A percentile compares a stretch with the other conserved stretches of the same genome.
phyloP scores from a whole-genome alignment of 2,329 filamentous ascomycete genomes.

The Xylaria sp. region DNA sequence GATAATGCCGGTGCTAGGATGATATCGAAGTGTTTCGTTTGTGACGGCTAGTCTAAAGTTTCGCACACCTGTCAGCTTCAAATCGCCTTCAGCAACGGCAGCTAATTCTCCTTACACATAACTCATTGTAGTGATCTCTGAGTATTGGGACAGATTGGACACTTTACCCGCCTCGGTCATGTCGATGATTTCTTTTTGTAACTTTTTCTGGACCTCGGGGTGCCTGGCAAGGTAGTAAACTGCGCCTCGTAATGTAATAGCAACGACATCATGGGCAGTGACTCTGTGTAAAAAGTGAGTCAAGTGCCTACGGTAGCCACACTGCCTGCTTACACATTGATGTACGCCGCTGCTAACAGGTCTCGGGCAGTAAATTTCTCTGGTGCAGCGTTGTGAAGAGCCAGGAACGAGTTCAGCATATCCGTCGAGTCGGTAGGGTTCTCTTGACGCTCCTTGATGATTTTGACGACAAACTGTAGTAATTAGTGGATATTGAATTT shows the following conservation, averaged over 20 bases:
- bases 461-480: constrained; percentile 4
- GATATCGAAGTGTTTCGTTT: constrained; percentile 2
- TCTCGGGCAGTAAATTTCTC: constrained; percentile 5
- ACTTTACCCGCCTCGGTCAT: constrained; percentile 3
- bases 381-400: constrained; percentile 3
- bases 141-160: background rate
- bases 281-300: background rate
- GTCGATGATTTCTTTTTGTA: background rate
- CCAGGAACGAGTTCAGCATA: constrained; percentile 6
- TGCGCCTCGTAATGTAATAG: constrained; percentile 1
- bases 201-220: constrained; percentile 6
- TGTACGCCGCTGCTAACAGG: constrained; percentile 6
- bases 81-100: background rate
- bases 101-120: background rate
- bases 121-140: background rate
- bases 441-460: constrained; percentile 1
- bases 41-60: background rate
- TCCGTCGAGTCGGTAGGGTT: background rate
- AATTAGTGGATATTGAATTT: background rate
- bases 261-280: constrained; percentile 1
- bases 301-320: no score
- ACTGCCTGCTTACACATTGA: constrained; percentile 1
- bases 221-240: constrained; percentile 6
- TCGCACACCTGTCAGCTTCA: background rate
- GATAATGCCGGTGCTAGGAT: constrained; percentile 5